These are phyloP conservation scores for Diaporthe citriasiana DNA, from an alignment of 2,329 filamentous ascomycete genomes.

Conservation along the genomic window DNA sequence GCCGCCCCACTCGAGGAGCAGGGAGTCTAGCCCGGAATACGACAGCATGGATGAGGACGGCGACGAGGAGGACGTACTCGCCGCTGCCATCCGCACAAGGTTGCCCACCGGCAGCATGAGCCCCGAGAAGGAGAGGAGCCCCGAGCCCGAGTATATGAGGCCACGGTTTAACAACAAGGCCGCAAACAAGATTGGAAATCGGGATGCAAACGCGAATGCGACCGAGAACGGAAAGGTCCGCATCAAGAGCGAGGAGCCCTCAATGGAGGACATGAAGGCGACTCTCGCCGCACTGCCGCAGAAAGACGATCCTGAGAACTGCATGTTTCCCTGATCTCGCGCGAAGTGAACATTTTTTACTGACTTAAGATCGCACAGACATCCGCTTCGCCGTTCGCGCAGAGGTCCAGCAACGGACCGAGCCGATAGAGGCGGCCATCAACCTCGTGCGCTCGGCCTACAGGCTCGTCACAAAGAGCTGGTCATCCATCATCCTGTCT, in stretches of 20 bases:
- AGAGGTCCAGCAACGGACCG: conserved; percentile 88
- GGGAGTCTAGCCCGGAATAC: conserved; percentile 53
- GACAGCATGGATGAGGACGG: conserved; percentile 53
- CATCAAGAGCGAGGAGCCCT: conserved; percentile 43
- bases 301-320: conserved; percentile 62
- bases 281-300: conserved; percentile 50
- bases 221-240: conserved; percentile 35
- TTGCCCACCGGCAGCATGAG: conserved; percentile 69
- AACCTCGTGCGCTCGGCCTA: conserved; percentile 73
- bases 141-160: conserved; percentile 55
- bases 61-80: conserved; percentile 59
- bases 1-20: conserved; percentile 41
- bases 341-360: conserved; percentile 37
- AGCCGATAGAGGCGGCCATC: conserved; percentile 83
- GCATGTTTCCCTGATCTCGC: conserved; percentile 54
- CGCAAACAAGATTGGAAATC: conserved; percentile 56
- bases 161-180: conserved; percentile 49
- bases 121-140: conserved; percentile 67
- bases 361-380: conserved; percentile 65
- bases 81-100: conserved; percentile 67
- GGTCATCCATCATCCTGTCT: conserved; percentile 75
- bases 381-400: conserved; percentile 90
- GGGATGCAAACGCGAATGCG: conserved; percentile 25
- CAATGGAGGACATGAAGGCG: conserved; percentile 45
- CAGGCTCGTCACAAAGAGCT: conserved; percentile 75